Conservation (phyloP, 1,284 basidiomycete genomes). For the Caloboletus firmus region DNA sequence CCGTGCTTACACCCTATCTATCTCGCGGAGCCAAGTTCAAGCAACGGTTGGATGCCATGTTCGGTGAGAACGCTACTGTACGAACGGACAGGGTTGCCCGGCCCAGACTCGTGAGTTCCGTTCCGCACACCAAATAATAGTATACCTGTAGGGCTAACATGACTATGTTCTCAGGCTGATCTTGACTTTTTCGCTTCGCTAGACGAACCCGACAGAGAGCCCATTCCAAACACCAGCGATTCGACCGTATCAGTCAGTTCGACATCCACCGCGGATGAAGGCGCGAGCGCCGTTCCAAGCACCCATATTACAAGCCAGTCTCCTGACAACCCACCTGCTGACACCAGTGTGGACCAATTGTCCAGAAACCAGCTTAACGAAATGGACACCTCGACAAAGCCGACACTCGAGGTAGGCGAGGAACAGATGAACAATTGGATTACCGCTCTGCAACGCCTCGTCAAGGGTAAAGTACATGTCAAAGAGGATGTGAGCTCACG, state of each 20-base stretch:
- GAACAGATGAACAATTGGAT: conserved; percentile 21
- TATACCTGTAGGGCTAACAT: not conserved
- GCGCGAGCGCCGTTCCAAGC: conserved; percentile 11
- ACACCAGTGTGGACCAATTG: not conserved
- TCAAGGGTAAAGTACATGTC: conserved; percentile 31
- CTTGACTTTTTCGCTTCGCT: conserved; percentile 7
- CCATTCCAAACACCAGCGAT: conserved; percentile 4
- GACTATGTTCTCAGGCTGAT: conserved; percentile 10
- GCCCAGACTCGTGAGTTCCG: conserved; percentile 22
- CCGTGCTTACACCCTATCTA: conserved; percentile 13
- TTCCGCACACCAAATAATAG: no score
- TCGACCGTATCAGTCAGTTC: conserved; percentile 7
- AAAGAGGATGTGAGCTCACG: conserved; percentile 24
- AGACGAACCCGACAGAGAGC: conserved; percentile 11
- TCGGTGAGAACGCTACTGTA: conserved; percentile 24
- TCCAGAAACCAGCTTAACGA: not conserved
- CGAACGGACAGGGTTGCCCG: conserved; percentile 24
- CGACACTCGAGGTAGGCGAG: not conserved
- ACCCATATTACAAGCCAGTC: conserved; percentile 24
- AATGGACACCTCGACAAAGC: not conserved
- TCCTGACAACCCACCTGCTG: conserved; percentile 4
- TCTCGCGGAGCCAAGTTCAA: conserved; percentile 24
- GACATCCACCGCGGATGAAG: conserved; percentile 2
- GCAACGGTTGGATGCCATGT: conserved; percentile 18
- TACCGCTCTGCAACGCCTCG: conserved; percentile 27